Evolutionary conservation across 306 rosid species (phyloP), one percentile per base, ranked within the genome.

Genomic region (Ceratonia siliqua): DNA sequence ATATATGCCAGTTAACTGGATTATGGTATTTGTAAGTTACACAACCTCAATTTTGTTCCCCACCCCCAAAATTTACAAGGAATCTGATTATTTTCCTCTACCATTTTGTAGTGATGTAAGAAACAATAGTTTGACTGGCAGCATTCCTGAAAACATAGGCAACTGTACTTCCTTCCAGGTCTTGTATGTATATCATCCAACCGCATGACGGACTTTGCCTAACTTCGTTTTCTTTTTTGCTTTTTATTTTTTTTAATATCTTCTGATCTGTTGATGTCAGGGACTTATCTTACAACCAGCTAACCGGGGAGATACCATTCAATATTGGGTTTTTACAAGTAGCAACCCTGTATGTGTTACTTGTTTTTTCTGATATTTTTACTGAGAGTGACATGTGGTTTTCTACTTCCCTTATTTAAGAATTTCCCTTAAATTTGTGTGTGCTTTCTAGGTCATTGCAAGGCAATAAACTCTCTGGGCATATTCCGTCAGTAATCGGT

Each of bases 141-240:
- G 86, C 0, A 94, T 94, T 41, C 98, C 98, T 1, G 91, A 85
- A 14, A 89, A 74, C 87, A 87, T 94, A 42, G 97, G 98, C 42
- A 94, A 94, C 84, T 94, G 98, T 41, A 88, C 97, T 45, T 82
- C 92, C 84, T 95, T 92, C 92, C 99, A 95, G 85, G 98, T 95
- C 86, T 85, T 95, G 99, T 95, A 92, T 50, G 98, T 88, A 85
- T 76, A 75, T 61, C 15, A 22, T 83, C 87, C 54, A 50, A 82
- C 73, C 53, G 12, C 7, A 7, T 79, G 62, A 79, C 9, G 8
- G 21, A 18, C 2, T 56, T 52, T 22, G 13, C 9, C 62, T 41
- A 53, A 20, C 28, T 15, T 33, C 64, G n/a, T 28, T 10, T 1
- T 48, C 18, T 64, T 32, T 25, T 36, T 14, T 41, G 11, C 46